Evolutionary conservation across 139 green algal species (phyloP).

Genomic region (Zygnema cylindricum): DNA sequence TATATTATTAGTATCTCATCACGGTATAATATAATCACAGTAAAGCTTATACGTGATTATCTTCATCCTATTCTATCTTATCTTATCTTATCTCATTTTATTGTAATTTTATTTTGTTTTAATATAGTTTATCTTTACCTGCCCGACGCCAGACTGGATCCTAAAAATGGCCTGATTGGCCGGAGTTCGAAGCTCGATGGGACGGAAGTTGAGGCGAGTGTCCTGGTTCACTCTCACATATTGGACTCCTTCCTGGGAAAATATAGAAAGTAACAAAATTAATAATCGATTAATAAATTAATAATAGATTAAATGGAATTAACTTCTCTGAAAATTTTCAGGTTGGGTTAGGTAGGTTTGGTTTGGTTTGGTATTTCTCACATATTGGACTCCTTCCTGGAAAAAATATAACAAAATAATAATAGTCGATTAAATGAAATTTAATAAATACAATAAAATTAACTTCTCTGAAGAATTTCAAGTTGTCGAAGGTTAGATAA

Average conservation of each 20-base stretch:
- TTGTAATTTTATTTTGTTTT: too few relatives aligned
- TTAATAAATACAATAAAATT: background rate
- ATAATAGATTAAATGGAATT: background rate
- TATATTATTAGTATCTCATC: too few relatives aligned
- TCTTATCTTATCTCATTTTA: too few relatives aligned
- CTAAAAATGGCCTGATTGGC: conserved; percentile 97
- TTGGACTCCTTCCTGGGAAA: conserved; percentile 76
- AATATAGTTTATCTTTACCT: conserved; percentile 72
- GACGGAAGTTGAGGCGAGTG: conserved; percentile 87
- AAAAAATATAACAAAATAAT: background rate
- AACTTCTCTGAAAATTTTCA: too few relatives aligned
- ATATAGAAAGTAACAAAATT: conserved; percentile 4
- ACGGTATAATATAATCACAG: too few relatives aligned
- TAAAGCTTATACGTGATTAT: background rate
- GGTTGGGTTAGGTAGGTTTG: too few relatives aligned
- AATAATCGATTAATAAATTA: background rate
- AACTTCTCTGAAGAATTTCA: too few relatives aligned
- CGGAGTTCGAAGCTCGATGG: conserved; percentile 93
- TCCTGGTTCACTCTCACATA: conserved; percentile 85
- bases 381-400: conserved; percentile 76
- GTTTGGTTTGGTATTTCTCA: too few relatives aligned
- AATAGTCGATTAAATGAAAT: background rate
- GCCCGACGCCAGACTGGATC: conserved; percentile 85
- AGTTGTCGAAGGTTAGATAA: too few relatives aligned
- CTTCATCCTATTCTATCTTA: too few relatives aligned